Conservation (phyloP, 441 rosid species). For the Gossypium schwendimanii region DNA sequence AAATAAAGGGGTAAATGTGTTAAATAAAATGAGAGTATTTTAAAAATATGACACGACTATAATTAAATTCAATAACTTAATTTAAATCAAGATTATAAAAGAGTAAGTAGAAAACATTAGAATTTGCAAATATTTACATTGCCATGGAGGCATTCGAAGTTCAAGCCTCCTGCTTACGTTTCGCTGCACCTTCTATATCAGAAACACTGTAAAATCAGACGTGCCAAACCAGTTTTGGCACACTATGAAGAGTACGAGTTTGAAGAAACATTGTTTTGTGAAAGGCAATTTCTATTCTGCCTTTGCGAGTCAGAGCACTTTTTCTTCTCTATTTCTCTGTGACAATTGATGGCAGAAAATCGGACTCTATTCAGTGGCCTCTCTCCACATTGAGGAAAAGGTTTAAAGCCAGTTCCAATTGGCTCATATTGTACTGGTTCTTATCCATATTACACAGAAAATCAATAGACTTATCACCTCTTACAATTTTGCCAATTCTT, state of each 20-base stretch:
- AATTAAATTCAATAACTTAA: background rate
- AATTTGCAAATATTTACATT: too few species aligned
- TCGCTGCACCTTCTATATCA: constrained; percentile 35
- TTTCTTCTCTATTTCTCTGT: constrained; percentile 36
- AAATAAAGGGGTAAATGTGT: too few species aligned
- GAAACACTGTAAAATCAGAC: constrained; percentile 37
- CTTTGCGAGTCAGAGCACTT: constrained; percentile 27
- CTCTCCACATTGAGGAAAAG: constrained; percentile 33
- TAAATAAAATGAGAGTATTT: background rate
- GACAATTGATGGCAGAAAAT: constrained; percentile 43
- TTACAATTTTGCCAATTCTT: constrained; percentile 29
- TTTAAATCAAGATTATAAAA: background rate
- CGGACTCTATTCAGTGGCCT: constrained; percentile 35
- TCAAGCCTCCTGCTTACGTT: constrained; percentile 29
- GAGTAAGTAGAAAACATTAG: background rate
- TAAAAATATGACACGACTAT: background rate
- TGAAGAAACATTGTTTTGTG: constrained; percentile 26
- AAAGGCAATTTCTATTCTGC: constrained; percentile 27
- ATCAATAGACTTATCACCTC: constrained; percentile 33
- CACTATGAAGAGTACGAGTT: constrained; percentile 34
- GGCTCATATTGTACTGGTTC: constrained; percentile 23
- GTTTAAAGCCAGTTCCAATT: constrained; percentile 33
- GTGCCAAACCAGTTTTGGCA: constrained; percentile 32
- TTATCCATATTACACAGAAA: constrained; percentile 33
- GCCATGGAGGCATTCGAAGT: constrained; percentile 18